Base-by-base conservation (phyloP, 2,329 filamentous ascomycete genomes). In the Trichoderma koningii region DNA sequence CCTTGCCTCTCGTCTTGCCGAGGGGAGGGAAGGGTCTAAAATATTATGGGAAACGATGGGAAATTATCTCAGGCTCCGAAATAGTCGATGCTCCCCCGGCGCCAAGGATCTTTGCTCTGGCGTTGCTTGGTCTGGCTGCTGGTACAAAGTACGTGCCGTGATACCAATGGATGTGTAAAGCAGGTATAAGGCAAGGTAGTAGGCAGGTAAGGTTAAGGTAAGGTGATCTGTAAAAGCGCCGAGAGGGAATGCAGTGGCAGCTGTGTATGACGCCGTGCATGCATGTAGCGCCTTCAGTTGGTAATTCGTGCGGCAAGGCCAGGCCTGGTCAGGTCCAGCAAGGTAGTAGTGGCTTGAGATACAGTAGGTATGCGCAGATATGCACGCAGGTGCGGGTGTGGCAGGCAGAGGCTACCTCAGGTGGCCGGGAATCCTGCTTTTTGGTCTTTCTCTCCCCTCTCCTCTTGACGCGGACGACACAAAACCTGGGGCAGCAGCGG, bases 11-110 rank as follows among this genome's bases (percentile, higher is more conserved):
- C 30, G 48, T 23, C 17, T 53, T 50, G 41, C 44, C 21, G 60
- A 34, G 48, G 38, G 55, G 60, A 55, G 23, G 50, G 50, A 63
- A 51, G 60, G 50, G 23, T 63, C 60, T 63, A 63, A 63, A 63
- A 63, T 63, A 63, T 63, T 55, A 63, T 63, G 59, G 59, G 34
- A 62, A 53, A 34, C 34, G 53, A 53, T 62, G 60, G 60, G 60
- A 63, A 55, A 63, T 63, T 63, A 63, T 63, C 41, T 52, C 60
- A 26, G 50, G 28, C 44, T 60, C 56, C 56, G 12, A 41, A 60
- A 63, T 38, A 38, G 60, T 55, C 48, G 50, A 63, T 63, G 60
- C 60, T 63, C 60, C 57, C 57, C 41, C 60, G 60, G 41, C 50
- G 60, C 60, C 60, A 63, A 51, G 60, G 60, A 52, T 63, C 60